These are phyloP conservation scores for Chrysanthemum lavandulifolium DNA, from an alignment of 129 eudicot species.

Conservation along the genomic window DNA sequence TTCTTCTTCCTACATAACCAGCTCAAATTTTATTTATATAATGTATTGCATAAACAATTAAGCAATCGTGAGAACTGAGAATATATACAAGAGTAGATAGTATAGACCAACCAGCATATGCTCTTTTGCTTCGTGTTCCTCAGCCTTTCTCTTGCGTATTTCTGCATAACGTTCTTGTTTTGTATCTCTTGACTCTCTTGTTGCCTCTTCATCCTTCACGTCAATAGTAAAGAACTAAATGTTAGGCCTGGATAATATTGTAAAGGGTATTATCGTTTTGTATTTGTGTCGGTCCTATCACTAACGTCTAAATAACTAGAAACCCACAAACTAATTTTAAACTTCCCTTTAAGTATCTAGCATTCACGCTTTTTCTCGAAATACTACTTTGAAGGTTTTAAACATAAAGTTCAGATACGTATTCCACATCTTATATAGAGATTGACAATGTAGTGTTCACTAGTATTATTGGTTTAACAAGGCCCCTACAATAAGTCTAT, in stretches of 20 bases:
- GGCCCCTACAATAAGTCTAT: too few relatives aligned
- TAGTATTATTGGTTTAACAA: too few relatives aligned
- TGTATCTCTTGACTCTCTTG: conserved; percentile 74
- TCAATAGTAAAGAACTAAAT: neutral
- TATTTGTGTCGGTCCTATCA: too few relatives aligned
- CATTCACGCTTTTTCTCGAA: too few relatives aligned
- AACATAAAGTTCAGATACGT: too few relatives aligned
- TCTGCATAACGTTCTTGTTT: conserved; percentile 95
- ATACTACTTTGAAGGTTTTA: too few relatives aligned
- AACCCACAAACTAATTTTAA: too few relatives aligned
- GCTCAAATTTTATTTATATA: neutral
- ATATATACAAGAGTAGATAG: neutral
- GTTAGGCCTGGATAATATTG: neutral
- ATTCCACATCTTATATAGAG: conserved; percentile 9
- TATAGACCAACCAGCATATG: conserved; percentile 65
- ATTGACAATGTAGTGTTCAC: too few relatives aligned
- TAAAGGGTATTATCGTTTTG: too few relatives aligned
- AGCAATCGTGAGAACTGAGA: neutral
- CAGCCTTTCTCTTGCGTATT: conserved; percentile 50
- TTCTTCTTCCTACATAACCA: conserved; percentile 71
- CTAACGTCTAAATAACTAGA: too few relatives aligned
- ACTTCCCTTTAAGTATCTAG: too few relatives aligned
- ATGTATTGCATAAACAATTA: neutral
- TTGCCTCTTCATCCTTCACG: conserved; percentile 83
- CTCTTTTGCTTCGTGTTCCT: conserved; percentile 58